Base-by-base conservation (phyloP, 2,329 filamentous ascomycete genomes). In the Zalaria obscura region DNA sequence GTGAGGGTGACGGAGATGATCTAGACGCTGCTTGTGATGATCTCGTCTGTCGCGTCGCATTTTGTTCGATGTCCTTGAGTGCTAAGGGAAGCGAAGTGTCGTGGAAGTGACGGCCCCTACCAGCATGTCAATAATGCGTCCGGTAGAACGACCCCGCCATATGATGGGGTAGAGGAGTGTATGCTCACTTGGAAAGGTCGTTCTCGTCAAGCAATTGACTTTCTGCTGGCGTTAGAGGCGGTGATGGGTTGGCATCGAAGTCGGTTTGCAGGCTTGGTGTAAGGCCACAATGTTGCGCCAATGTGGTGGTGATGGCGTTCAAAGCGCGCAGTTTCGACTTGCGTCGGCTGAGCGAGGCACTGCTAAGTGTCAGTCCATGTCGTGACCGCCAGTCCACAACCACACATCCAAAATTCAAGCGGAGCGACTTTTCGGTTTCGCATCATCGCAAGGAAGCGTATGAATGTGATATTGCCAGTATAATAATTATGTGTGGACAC, bases 301-400 rank as follows among this genome's bases (percentile, higher is more conserved):
- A 62, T 60, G 79, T 76, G 62, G 81, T 82, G 69, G 83, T 80
- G 72, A 83, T 76, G 54, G 75, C 73, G 69, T 83, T 93, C 55
- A 94, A 75, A 68, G 91, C 83, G 62, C 81, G 80, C 61, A 94
- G 74, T 72, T 93, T 93, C 64, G 85, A 80, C 76, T 93, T 91
- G 65, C 84, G 82, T 72, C 83, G 85, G 65, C 73, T 74, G 71
- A 83, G 76, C 73, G 67, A 68, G 47, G 50, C 51, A 51, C 61
- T 64, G 48, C 40, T 32, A 43, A 42, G 37, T 52, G 52, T 45
- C 48, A 50, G 48, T 42, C 54, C 29, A n/a, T 7, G 7, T 32
- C n/a, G 29, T n/a, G 29, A 32, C 29, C 7, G 29, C 52, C 59
- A 55, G 52, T 60, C 55, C 55, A 62, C 56, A 48, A 61, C 58